Conservation (phyloP, 768 basidiomycete species). For the Suillus placidus region DNA sequence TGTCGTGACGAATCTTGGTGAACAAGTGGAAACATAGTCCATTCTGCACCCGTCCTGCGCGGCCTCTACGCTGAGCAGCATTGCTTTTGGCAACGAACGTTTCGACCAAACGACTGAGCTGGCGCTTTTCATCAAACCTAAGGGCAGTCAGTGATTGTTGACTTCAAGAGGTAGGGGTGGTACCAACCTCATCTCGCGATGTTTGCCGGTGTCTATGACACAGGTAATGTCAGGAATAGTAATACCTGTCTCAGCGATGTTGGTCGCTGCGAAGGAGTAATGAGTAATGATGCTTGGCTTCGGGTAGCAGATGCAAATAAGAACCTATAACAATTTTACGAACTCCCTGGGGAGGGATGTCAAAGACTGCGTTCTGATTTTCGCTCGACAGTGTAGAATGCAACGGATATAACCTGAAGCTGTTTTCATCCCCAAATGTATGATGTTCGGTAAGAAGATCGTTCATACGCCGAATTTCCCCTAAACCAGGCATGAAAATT, state of each 20-base stretch:
- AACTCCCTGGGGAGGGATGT: slow-evolving; percentile 75
- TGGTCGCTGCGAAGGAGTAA: slow-evolving; percentile 59
- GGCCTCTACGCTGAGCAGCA: slow-evolving; percentile 84
- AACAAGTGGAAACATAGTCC: slow-evolving; percentile 97
- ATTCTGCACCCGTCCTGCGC: slow-evolving; percentile 87
- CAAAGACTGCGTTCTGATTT: slow-evolving; percentile 88
- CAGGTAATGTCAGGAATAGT: slow-evolving; percentile 98
- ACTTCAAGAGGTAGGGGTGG: slow-evolving; percentile 1
- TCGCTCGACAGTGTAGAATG: slow-evolving; percentile 95
- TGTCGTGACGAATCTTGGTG: slow-evolving; percentile 85
- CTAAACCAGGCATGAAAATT: slow-evolving; percentile 93
- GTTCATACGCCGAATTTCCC: slow-evolving; percentile 87
- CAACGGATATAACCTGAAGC: slow-evolving; percentile 80
- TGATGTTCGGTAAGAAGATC: slow-evolving; percentile 80
- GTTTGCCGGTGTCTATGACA: slow-evolving; percentile 93
- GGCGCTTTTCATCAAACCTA: slow-evolving; percentile 96
- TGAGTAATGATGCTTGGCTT: slow-evolving; percentile 9
- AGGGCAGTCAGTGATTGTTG: slow-evolving; percentile 6
- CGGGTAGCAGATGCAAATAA: slow-evolving; percentile 21
- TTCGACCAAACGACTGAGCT: slow-evolving; percentile 89
- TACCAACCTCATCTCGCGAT: slow-evolving; percentile 85
- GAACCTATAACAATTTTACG: slow-evolving; percentile 94
- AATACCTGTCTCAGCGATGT: slow-evolving; percentile 96
- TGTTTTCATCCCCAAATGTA: slow-evolving; percentile 60
- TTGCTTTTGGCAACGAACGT: slow-evolving; percentile 92